Conservation (phyloP, 2,329 filamentous ascomycete species). For the Sporothrix sp. region DNA sequence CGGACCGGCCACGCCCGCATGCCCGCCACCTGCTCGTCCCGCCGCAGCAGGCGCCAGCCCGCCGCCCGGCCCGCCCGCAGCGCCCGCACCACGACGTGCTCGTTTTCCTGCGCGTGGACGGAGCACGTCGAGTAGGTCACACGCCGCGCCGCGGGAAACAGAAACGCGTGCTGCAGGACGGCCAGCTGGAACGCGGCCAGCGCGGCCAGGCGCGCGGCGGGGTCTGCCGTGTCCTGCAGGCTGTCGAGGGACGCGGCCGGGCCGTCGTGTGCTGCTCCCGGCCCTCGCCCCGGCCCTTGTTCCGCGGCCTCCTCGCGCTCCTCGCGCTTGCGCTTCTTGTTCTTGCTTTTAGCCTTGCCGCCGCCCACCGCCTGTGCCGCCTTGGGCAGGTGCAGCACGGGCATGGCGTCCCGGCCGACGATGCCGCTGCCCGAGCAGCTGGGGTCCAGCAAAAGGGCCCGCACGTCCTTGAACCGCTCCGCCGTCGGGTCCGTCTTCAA, state of each 20-base stretch:
- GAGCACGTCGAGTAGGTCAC: conserved; percentile 95
- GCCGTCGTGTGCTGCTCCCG: conserved; percentile 4
- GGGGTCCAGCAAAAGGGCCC: conserved; percentile 76
- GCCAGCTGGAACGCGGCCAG: conserved; percentile 74
- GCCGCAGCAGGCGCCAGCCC: conserved; percentile 68
- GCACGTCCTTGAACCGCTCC: conserved; percentile 57
- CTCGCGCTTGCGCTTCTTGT: conserved; percentile 36
- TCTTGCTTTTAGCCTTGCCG: not conserved
- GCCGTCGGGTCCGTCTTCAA: conserved; percentile 59
- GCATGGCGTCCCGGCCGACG: conserved; percentile 72
- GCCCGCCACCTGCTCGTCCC: conserved; percentile 65
- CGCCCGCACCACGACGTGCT: conserved; percentile 66
- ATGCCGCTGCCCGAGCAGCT: conserved; percentile 96
- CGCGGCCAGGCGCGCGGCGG: conserved; percentile 57
- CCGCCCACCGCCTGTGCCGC: conserved; percentile 15
- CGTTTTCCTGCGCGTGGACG: conserved; percentile 78
- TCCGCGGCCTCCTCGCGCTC: conserved; percentile 15
- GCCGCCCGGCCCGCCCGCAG: conserved; percentile 50
- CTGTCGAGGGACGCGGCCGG: conserved; percentile 29
- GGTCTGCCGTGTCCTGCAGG: conserved; percentile 47
- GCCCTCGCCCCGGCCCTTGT: not conserved
- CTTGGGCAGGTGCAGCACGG: conserved; percentile 52
- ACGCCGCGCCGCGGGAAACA: conserved; percentile 62
- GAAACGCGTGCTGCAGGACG: conserved; percentile 74
- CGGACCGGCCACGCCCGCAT: conserved; percentile 66